These are phyloP conservation scores for Stagonosporopsis vannaccii DNA, from an alignment of 2,329 filamentous ascomycete genomes.

Conservation along the genomic window DNA sequence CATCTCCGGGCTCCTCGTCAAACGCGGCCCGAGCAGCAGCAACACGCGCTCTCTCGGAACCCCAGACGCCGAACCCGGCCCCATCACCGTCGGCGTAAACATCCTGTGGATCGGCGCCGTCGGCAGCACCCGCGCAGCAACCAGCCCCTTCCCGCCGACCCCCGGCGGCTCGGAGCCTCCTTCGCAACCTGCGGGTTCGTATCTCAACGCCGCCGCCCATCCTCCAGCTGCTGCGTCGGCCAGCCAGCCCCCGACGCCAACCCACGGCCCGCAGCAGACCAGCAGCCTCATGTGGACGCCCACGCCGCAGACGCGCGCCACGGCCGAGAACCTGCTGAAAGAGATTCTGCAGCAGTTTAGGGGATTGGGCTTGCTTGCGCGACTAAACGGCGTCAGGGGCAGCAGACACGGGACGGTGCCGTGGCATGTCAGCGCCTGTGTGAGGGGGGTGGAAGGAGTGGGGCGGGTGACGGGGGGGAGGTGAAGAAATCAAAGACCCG, in stretches of 20 bases:
- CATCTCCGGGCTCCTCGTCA: slow-evolving; percentile 54
- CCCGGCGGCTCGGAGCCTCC: slow-evolving; percentile 34
- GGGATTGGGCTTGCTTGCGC: slow-evolving; percentile 72
- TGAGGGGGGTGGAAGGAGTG: slow-evolving; percentile 72
- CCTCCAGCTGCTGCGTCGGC: background rate
- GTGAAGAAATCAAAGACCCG: too few species aligned
- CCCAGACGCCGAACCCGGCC: slow-evolving; percentile 21
- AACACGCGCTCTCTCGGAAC: background rate
- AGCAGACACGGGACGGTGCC: slow-evolving; percentile 69
- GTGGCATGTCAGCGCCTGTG: slow-evolving; percentile 77
- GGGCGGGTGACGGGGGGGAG: slow-evolving; percentile 22
- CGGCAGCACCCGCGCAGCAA: slow-evolving; percentile 44
- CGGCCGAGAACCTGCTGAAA: slow-evolving; percentile 67
- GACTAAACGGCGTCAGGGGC: slow-evolving; percentile 67
- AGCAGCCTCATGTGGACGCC: slow-evolving; percentile 46
- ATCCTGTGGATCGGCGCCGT: slow-evolving; percentile 57
- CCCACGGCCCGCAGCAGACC: slow-evolving; percentile 24
- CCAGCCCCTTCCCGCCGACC: slow-evolving; percentile 40
- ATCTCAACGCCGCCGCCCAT: slow-evolving; percentile 8
- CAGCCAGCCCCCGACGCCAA: background rate
- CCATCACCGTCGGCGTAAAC: slow-evolving; percentile 51
- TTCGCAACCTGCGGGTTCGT: background rate
- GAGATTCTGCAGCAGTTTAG: slow-evolving; percentile 76
- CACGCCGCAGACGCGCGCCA: slow-evolving; percentile 39
- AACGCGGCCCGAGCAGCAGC: slow-evolving; percentile 44